Conservation (phyloP, 2,329 filamentous ascomycete genomes). For the Cryphonectria carpinicola region DNA sequence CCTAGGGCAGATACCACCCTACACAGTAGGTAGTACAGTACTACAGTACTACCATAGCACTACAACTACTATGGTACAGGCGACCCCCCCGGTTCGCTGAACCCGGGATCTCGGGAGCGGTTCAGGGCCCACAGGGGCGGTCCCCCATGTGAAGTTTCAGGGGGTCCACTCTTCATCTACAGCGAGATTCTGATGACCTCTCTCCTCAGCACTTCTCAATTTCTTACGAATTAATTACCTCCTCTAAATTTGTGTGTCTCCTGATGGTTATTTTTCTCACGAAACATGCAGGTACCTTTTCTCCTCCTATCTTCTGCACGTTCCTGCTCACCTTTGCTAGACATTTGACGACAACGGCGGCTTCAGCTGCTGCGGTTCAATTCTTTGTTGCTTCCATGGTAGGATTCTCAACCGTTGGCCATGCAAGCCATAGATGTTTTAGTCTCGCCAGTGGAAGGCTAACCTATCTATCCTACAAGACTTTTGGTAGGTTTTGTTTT, state of each 20-base stretch:
- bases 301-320: not conserved
- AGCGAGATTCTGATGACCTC: constrained; percentile 12
- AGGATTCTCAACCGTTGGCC: not conserved
- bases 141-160: not conserved
- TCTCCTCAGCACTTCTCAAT: constrained; percentile 2
- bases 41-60: not conserved
- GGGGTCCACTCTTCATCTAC: constrained; percentile 11
- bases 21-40: not conserved
- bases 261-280: not conserved
- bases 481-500: too few relatives aligned
- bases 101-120: not conserved
- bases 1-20: not conserved
- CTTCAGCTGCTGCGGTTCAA: not conserved
- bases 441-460: not conserved
- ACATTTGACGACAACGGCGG: not conserved
- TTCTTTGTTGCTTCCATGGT: not conserved
- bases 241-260: not conserved
- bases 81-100: not conserved
- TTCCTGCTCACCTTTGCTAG: not conserved
- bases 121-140: not conserved
- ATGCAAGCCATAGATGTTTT: too few relatives aligned
- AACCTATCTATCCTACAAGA: not conserved
- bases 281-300: not conserved
- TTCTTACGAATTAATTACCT: not conserved
- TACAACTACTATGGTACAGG: not conserved